A percentile compares a stretch with the other conserved stretches of the same genome.
phyloP scores from a whole-genome alignment of 2,329 filamentous ascomycete genomes.

The Ceratocystis harringtonii region DNA sequence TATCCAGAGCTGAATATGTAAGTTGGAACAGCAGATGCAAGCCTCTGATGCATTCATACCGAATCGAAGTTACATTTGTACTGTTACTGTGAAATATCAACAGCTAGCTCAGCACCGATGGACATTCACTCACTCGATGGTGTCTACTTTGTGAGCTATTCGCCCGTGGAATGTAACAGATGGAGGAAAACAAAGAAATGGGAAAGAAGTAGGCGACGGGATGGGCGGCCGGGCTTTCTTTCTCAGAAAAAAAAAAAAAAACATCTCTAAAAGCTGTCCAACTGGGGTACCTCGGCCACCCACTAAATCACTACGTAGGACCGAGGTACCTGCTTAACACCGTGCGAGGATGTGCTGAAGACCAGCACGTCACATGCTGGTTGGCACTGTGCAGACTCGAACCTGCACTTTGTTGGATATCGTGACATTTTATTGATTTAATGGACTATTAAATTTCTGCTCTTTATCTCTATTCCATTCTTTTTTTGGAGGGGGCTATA shows the following conservation, averaged over 20 bases:
- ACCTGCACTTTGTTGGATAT: background rate
- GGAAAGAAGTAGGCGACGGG: too few relatives aligned
- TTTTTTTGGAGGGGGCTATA: background rate
- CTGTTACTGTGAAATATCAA: background rate
- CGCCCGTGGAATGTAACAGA: too few relatives aligned
- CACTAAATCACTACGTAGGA: background rate
- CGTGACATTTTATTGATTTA: slow-evolving; percentile 2
- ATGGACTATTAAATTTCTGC: background rate
- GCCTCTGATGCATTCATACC: background rate
- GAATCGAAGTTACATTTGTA: too few relatives aligned
- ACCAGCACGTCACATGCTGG: background rate
- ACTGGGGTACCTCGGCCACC: background rate
- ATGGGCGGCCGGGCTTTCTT: too few relatives aligned
- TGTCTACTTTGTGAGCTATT: too few relatives aligned
- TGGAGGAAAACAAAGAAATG: too few relatives aligned
- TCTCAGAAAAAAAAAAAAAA: too few relatives aligned
- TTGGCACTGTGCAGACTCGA: background rate
- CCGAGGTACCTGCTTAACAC: background rate
- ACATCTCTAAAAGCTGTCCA: too few relatives aligned
- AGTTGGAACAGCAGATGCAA: background rate
- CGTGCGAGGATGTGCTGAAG: background rate
- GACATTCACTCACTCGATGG: too few relatives aligned
- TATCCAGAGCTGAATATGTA: background rate
- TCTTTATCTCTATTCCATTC: background rate
- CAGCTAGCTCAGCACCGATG: too few relatives aligned